A percentile compares a stretch with the other conserved stretches of the same genome.
phyloP scores from a whole-genome alignment of 2,329 filamentous ascomycete species.

The Knoxdaviesia capensis region DNA sequence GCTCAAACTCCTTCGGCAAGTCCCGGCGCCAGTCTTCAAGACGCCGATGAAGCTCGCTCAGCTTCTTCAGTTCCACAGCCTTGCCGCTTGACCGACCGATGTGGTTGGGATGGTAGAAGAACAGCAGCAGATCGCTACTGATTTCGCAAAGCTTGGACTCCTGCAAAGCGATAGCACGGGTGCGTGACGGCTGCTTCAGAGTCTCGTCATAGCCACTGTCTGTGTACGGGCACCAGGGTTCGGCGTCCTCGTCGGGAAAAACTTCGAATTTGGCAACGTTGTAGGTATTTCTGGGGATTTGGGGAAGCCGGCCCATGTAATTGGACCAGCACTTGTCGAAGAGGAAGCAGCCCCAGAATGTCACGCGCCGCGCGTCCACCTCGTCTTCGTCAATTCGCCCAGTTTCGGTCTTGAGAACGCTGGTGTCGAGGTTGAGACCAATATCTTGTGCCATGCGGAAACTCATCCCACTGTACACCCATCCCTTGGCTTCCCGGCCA shows the following conservation, averaged over 20 bases:
- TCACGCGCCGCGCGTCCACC: constrained; percentile 73
- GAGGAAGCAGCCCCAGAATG: constrained; percentile 96
- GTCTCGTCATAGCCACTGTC: constrained; percentile 60
- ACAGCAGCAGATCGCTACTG: constrained; percentile 69
- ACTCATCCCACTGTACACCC: constrained; percentile 97
- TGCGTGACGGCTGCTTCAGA: constrained; percentile 61
- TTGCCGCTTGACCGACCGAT: constrained; percentile 48
- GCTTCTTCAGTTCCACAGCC: constrained; percentile 69
- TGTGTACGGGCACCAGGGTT: constrained; percentile 73
- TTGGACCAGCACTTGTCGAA: constrained; percentile 99
- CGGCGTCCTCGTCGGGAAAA: constrained; percentile 71
- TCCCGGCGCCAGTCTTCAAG: constrained; percentile 78
- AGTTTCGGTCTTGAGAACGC: constrained; percentile 37
- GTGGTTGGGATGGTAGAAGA: constrained; percentile 73
- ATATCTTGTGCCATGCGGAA: constrained; percentile 95
- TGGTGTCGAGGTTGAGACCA: constrained; percentile 70
- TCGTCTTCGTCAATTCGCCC: constrained; percentile 55
- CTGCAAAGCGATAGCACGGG: constrained; percentile 62
- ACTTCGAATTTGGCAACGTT: constrained; percentile 81
- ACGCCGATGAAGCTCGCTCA: constrained; percentile 77
- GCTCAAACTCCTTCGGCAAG: constrained; percentile 69
- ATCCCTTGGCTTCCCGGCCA: constrained; percentile 82
- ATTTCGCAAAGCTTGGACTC: constrained; percentile 78
- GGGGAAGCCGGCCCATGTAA: constrained; percentile 79
- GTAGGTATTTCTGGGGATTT: constrained; percentile 59